These are phyloP conservation scores for Misopates orontium DNA, from an alignment of 257 asterid species.

Conservation along the genomic window DNA sequence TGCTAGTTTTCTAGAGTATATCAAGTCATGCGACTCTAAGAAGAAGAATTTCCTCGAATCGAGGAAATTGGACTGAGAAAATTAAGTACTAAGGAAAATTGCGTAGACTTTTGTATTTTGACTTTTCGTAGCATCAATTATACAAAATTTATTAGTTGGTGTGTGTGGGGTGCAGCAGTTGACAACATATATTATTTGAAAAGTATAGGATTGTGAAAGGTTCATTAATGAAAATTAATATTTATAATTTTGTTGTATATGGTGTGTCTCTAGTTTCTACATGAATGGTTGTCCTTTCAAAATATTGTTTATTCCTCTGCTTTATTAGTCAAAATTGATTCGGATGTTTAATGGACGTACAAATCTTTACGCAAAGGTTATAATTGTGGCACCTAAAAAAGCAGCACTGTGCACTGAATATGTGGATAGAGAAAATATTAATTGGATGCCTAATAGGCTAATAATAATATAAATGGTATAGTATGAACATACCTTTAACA, in stretches of 20 bases:
- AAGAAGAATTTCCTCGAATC: conserved; percentile 69
- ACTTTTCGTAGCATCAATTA: conserved; percentile 36
- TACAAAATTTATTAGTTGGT: conserved; percentile 31
- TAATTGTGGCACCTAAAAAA: no score
- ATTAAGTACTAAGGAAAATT: conserved; percentile 1
- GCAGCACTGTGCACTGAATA: no score
- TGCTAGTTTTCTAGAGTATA: conserved; percentile 51
- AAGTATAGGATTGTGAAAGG: conserved; percentile 14
- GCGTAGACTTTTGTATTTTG: conserved; percentile 28
- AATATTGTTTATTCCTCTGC: background rate
- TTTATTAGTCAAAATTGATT: no score
- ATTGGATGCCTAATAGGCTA: no score
- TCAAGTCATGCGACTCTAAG: conserved; percentile 54
- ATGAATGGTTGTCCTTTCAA: background rate
- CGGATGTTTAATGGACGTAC: no score
- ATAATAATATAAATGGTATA: no score
- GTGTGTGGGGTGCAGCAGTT: conserved; percentile 26
- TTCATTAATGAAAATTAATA: background rate
- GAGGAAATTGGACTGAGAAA: conserved; percentile 40
- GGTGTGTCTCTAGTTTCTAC: background rate
- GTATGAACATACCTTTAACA: no score
- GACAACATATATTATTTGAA: conserved; percentile 25
- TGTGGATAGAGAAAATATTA: no score
- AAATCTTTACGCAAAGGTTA: no score
- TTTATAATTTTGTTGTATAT: background rate